Evolutionary conservation across 1,284 basidiomycete genomes (phyloP), one percentile per base, ranked within the genome.

Genomic region (Afroboletus lepidellus): DNA sequence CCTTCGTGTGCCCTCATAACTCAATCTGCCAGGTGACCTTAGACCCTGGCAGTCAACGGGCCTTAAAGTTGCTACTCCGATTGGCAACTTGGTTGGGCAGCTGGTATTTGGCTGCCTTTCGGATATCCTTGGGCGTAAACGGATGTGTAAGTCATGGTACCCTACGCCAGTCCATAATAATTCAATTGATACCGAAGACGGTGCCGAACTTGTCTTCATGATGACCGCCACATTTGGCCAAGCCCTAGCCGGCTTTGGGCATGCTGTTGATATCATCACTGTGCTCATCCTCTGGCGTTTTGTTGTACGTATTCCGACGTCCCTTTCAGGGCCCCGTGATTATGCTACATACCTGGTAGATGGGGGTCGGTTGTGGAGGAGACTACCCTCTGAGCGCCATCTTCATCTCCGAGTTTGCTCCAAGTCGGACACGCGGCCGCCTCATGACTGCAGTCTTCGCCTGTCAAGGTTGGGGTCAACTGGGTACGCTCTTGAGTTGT

Each of bases 71-170:
- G 61, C 65, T 15, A 82, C 78, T 0, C 83, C 81, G 11, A 67
- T 83, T 29, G 83, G 84, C 2, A 84, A 75, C n/a, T 63, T 88
- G 39, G 58, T 84, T 20, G 86, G 86, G 12, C 79, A 82, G 57
- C 54, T 84, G 30, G 33, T 77, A 24, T 83, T 84, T 55, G 83
- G 78, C 15, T 77, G 69, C 67, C 69, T 83, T 21, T 81, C 77
- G 3, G 83, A 85, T 63, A 42, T 72, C 11, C 57, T 79, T 41
- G 82, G 82, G 46, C 76, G 83, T 44, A 84, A 80, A 64, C 64
- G 65, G 18, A 59, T 69, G 38, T 70, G 57, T 69, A 43, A 62
- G 66, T 54, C 27, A 13, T 50, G 46, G 21, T 46, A 27, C 12
- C 23, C 8, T 32, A 3, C 41, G 11, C 20, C 0, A 44, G 36